Conservation (phyloP, 441 rosid genomes). For the Bruguiera hainesii region DNA sequence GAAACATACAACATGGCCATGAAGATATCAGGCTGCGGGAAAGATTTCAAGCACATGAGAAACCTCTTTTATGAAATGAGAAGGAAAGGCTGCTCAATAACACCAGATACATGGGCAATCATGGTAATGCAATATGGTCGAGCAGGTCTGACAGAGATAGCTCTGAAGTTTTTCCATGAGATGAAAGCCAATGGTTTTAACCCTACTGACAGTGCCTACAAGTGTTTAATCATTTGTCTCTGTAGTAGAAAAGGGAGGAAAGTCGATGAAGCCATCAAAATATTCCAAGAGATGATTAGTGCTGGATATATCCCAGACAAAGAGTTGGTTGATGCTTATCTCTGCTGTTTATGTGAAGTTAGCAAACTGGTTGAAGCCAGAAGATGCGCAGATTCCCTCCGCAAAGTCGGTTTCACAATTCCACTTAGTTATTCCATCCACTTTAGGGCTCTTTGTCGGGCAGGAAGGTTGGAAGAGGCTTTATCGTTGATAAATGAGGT, state of each 20-base stretch:
- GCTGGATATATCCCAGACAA: slow-evolving; percentile 53
- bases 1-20: slow-evolving; percentile 85
- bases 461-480: slow-evolving; percentile 68
- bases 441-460: slow-evolving; percentile 74
- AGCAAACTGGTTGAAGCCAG: slow-evolving; percentile 48
- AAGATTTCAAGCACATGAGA: slow-evolving; percentile 84
- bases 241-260: slow-evolving; percentile 70
- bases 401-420: slow-evolving; percentile 49
- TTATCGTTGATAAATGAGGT: slow-evolving; percentile 35
- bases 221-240: slow-evolving; percentile 61
- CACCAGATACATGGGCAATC: slow-evolving; percentile 78
- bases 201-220: slow-evolving; percentile 60
- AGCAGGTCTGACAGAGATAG: slow-evolving; percentile 69
- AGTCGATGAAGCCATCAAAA: slow-evolving; percentile 52
- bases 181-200: slow-evolving; percentile 53
- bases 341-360: slow-evolving; percentile 63
- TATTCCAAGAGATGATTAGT: slow-evolving; percentile 66
- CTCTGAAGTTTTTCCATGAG: slow-evolving; percentile 55
- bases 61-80: slow-evolving; percentile 72
- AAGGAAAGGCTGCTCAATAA: slow-evolving; percentile 53
- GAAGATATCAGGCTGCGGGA: slow-evolving; percentile 72
- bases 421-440: slow-evolving; percentile 53
- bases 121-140: slow-evolving; percentile 87
- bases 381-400: slow-evolving; percentile 41
- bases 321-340: slow-evolving; percentile 55